Base-by-base conservation (phyloP, 1,139 yeast genomes). In the Wickerhamomyces sp. region DNA sequence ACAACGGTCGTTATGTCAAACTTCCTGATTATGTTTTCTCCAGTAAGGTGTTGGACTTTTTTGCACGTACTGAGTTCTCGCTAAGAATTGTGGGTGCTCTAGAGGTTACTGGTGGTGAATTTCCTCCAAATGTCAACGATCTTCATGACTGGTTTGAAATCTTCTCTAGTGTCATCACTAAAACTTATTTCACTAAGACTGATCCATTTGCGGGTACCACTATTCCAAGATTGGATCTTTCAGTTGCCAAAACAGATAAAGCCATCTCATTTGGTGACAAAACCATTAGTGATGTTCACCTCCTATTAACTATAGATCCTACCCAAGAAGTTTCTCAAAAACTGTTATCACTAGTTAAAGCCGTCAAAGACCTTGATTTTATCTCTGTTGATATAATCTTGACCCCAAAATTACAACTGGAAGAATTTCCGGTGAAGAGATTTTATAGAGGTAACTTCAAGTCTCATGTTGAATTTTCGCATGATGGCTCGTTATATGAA, bases 291-390 rank as follows among this genome's bases (percentile, higher is more conserved):
- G 56, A 70, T 10, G 62, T 81, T 18, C 83, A 82, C 48, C 59
- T 91, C 3, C 64, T 78, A 7, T 68, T 85, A 1, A 67, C 86
- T 2, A 56, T 87, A 37, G 91, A 93, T 61, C 98, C 98, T 1
- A 62, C 81, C 6, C 76, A 78, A 47, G 89, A 84, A 53, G 59
- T 68, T 27, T 76, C 95, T 0, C 97, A 88, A 57, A 78, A 77
- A 44, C 58, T 81, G 26, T 56, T 84, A 0, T 66, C 82, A 0
- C 60, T 84, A 18, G 63, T 80, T 6, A 70, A 71, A n/a, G 58
- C 77, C 0, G 55, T 83, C 10, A 65, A 64, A 35, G 49, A 61
- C 27, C 45, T 77, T 8, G 64, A 68, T 1, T 77, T 75, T 58
- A 67, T 81, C 4, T 73, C 77, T 35, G 61, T 84, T 10, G 72